Percentiles rank a stretch among this genome's conserved stretches.
These are phyloP conservation scores for Calonectria leucothoes DNA, from an alignment of 2,329 filamentous ascomycete species.

Conservation along the genomic window DNA sequence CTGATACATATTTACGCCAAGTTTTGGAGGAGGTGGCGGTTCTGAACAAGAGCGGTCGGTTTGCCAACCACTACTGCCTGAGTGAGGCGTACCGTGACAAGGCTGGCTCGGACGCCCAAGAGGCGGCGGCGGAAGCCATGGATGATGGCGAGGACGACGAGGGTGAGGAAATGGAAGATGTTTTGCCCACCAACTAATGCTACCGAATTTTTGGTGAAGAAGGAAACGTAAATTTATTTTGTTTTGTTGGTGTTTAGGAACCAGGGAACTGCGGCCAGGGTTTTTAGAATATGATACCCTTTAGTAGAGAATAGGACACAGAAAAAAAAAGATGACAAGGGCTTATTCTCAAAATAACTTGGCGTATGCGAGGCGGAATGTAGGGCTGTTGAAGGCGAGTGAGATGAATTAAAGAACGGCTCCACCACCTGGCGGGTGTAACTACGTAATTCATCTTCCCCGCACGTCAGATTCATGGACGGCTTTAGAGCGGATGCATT, in stretches of 20 bases:
- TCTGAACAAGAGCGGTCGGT: conserved; percentile 84
- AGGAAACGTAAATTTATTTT: conserved; percentile 9
- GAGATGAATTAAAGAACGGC: not conserved
- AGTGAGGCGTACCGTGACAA: conserved; percentile 66
- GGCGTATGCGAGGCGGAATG: not conserved
- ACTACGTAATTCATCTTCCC: conserved; percentile 26
- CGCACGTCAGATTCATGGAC: conserved; percentile 16
- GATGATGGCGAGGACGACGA: conserved; percentile 76
- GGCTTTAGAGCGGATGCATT: conserved; percentile 5
- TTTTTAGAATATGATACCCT: conserved; percentile 45
- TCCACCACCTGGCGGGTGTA: not conserved
- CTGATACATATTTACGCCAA: conserved; percentile 92
- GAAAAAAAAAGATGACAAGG: conserved; percentile 2
- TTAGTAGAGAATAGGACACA: conserved; percentile 27
- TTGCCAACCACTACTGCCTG: conserved; percentile 87
- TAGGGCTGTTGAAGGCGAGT: not conserved
- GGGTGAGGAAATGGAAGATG: conserved; percentile 83
- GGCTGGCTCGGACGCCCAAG: conserved; percentile 59
- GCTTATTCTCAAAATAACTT: not conserved
- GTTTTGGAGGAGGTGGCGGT: conserved; percentile 85
- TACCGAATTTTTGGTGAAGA: not conserved
- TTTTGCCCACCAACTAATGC: conserved; percentile 54
- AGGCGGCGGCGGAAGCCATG: conserved; percentile 65
- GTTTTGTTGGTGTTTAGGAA: conserved; percentile 22
- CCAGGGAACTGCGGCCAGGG: conserved; percentile 29